Evolutionary conservation across 345 rosid species (phyloP).

Genomic region (Balakata baccata): DNA sequence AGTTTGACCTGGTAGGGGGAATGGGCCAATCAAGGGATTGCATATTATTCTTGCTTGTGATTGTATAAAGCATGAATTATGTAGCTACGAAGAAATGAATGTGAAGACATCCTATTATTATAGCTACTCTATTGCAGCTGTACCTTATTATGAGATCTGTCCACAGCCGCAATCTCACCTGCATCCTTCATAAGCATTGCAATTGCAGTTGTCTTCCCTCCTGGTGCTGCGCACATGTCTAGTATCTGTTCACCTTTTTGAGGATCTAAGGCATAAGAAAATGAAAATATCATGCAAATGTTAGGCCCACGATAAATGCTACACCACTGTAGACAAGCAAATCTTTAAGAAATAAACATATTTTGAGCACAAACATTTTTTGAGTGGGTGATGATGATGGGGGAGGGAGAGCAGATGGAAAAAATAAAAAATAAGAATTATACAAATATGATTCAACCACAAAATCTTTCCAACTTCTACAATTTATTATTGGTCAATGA

Average conservation of each 20-base stretch:
- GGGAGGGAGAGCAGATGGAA: too few relatives aligned
- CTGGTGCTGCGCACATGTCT: conserved; percentile 99
- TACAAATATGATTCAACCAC: too few relatives aligned
- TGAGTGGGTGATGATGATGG: not conserved
- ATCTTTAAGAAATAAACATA: not conserved
- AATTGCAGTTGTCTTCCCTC: conserved; percentile 96
- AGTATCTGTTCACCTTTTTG: conserved; percentile 82
- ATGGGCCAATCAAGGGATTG: not conserved
- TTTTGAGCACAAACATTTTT: not conserved
- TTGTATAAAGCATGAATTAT: not conserved
- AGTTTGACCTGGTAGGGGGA: not conserved
- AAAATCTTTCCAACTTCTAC: too few relatives aligned
- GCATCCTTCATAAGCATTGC: conserved; percentile 84
- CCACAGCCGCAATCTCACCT: conserved; percentile 89
- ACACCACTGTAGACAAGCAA: not conserved
- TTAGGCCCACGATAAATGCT: not conserved
- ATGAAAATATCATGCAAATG: conserved; percentile 1
- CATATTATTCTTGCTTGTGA: not conserved
- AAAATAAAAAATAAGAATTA: not conserved
- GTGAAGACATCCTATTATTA: not conserved
- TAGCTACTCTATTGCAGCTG: conserved; percentile 11
- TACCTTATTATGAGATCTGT: conserved; percentile 98
- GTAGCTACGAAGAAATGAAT: not conserved
- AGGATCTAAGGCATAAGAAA: conserved; percentile 58
- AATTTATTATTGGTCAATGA: too few relatives aligned